phyloP scores from a whole-genome alignment of 495 filamentous ascomycete species.

The Xylaria longipes region DNA sequence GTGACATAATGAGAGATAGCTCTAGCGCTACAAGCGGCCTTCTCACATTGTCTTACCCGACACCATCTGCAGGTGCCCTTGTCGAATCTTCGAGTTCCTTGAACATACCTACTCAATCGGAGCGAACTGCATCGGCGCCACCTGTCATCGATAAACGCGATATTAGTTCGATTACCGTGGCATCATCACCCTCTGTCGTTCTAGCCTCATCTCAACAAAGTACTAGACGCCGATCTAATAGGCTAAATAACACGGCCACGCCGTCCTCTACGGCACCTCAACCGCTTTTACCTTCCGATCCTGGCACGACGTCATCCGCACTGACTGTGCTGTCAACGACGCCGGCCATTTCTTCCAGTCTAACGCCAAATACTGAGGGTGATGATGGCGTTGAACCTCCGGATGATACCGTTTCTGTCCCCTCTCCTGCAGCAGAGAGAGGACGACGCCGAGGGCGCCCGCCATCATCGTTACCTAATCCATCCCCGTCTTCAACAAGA shows the following conservation, averaged over 20 bases:
- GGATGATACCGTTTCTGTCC: constrained; percentile 28
- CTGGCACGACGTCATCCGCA: constrained; percentile 35
- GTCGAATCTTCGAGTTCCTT: background rate
- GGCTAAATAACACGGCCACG: constrained; percentile 28
- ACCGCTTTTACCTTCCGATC: constrained; percentile 26
- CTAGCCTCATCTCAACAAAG: constrained; percentile 33
- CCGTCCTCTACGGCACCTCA: constrained; percentile 26
- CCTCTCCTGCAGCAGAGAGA: constrained; percentile 42
- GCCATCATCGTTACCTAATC: constrained; percentile 23
- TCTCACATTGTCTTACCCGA: constrained; percentile 30
- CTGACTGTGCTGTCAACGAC: constrained; percentile 46
- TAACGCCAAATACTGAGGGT: constrained; percentile 35
- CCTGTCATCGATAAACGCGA: background rate
- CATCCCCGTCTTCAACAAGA: constrained; percentile 32
- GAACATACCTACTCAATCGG: background rate
- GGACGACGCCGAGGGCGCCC: constrained; percentile 35
- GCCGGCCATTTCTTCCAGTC: constrained; percentile 40
- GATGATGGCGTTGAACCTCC: constrained; percentile 17
- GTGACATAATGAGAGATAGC: constrained; percentile 32
- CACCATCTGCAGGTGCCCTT: constrained; percentile 14
- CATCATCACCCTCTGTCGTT: constrained; percentile 34
- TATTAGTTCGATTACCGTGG: background rate
- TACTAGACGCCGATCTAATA: constrained; percentile 23
- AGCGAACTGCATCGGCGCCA: background rate
- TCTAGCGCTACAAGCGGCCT: constrained; percentile 30